Evolutionary conservation across 2,329 filamentous ascomycete genomes (phyloP).

Genomic region (Zymoseptoria ardabiliae): DNA sequence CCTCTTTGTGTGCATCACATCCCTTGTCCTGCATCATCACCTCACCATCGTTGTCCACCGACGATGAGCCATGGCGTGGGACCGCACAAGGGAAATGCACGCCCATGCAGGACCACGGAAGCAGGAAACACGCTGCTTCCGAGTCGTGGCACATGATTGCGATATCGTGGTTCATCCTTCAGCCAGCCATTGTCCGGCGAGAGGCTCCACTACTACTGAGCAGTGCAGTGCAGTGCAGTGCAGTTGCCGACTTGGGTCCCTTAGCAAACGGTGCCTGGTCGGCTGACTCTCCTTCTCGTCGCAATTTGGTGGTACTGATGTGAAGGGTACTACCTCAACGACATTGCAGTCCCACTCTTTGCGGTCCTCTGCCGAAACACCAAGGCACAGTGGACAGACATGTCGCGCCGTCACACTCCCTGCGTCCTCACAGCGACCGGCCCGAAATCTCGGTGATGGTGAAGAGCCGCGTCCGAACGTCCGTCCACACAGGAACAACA

Average conservation of each 20-base stretch:
- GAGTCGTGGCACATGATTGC: not conserved
- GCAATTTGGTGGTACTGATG: not conserved
- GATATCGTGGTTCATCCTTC: not conserved
- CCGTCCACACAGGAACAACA: not conserved
- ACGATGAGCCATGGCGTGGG: not conserved
- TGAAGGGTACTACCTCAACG: too few species aligned
- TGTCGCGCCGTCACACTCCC: too few species aligned
- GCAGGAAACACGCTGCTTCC: not conserved
- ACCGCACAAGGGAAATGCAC: not conserved
- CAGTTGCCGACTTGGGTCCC: not conserved
- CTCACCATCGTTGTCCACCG: not conserved
- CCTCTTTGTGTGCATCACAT: not conserved
- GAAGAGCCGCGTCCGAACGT: not conserved
- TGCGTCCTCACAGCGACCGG: too few species aligned
- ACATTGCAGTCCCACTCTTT: too few species aligned
- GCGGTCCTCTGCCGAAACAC: too few species aligned
- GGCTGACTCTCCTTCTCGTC: not conserved
- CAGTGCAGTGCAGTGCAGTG: too few species aligned
- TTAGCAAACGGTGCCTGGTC: not conserved
- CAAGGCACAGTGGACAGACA: too few species aligned
- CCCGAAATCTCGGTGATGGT: not conserved
- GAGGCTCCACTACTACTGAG: not conserved
- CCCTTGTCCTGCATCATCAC: not conserved
- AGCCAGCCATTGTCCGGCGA: not conserved
- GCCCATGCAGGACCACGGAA: not conserved